Percentiles rank a stretch among this genome's conserved stretches.
Conservation (phyloP, 2,329 filamentous ascomycete genomes). For the Alternaria triticimaculans region DNA sequence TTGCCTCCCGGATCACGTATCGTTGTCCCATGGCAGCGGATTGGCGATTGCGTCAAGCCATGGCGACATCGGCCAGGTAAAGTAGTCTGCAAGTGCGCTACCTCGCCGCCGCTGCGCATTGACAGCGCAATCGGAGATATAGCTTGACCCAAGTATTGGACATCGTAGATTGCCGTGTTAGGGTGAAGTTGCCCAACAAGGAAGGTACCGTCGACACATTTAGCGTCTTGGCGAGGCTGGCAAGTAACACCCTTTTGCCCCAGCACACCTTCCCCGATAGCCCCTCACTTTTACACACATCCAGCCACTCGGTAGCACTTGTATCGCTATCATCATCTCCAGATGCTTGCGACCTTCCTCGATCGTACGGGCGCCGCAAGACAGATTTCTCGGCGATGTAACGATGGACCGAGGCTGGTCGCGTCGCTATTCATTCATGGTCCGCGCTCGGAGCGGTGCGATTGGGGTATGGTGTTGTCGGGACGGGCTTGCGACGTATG, state of each 20-base stretch:
- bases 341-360: constrained; percentile 33
- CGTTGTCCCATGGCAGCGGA: constrained; percentile 23
- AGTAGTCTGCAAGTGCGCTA: constrained; percentile 15
- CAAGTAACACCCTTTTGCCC: constrained; percentile 25
- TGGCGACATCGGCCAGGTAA: constrained; percentile 26
- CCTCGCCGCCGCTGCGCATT: constrained; percentile 25
- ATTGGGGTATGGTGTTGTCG: constrained; percentile 8
- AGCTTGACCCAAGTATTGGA: constrained; percentile 26
- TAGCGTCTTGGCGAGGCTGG: constrained; percentile 31
- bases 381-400: constrained; percentile 17
- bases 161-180: constrained; percentile 30
- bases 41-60: constrained; percentile 25
- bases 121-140: constrained; percentile 37
- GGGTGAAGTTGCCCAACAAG: constrained; percentile 27
- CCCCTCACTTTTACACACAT: constrained; percentile 21
- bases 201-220: constrained; percentile 27
- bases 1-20: constrained; percentile 36
- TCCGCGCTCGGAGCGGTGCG: constrained; percentile 29
- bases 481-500: constrained; percentile 11
- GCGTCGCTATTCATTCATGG: constrained; percentile 30
- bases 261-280: constrained; percentile 24
- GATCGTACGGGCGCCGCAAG: constrained; percentile 18
- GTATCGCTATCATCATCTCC: constrained; percentile 29
- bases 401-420: constrained; percentile 14
- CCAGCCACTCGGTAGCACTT: constrained; percentile 26